Conservation (phyloP, 1,284 basidiomycete genomes). For the Trichosporon coremiiforme region DNA sequence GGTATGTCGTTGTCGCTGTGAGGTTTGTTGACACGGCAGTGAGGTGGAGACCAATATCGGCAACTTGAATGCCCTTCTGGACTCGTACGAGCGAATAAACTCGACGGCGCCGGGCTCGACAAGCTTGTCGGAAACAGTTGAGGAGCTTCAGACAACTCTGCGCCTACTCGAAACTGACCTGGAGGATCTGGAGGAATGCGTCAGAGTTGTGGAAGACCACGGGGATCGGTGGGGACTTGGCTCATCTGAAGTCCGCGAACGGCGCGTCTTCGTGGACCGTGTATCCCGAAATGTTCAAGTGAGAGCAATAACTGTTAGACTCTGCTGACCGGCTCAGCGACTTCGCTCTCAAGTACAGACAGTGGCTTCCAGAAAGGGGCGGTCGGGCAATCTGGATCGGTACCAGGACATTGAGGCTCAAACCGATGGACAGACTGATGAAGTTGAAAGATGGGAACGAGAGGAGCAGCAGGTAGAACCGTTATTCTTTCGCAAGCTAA, state of each 20-base stretch:
- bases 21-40: constrained; percentile 29
- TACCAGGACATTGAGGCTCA: constrained; percentile 16
- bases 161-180: constrained; percentile 76
- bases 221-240: constrained; percentile 80
- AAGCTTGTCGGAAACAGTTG: constrained; percentile 34
- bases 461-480: constrained; percentile 73
- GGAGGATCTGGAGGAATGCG: constrained; percentile 84
- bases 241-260: constrained; percentile 68
- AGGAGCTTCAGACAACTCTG: constrained; percentile 72
- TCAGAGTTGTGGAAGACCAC: constrained; percentile 78
- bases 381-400: too few species aligned
- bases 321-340: constrained; percentile 19
- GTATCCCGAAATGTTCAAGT: constrained; percentile 77
- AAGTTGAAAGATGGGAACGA: constrained; percentile 65
- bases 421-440: too few species aligned
- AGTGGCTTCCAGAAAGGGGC: neutral
- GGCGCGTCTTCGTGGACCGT: constrained; percentile 71
- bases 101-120: constrained; percentile 17
- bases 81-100: constrained; percentile 35
- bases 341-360: neutral
- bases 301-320: constrained; percentile 52
- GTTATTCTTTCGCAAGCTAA: neutral
- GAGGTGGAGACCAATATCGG: constrained; percentile 48
- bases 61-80: constrained; percentile 38
- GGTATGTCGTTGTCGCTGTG: constrained; percentile 32